A percentile compares a stretch with the other conserved stretches of the same genome.
phyloP scores from a whole-genome alignment of 2,329 filamentous ascomycete species.

The Leptographium radiaticola region DNA sequence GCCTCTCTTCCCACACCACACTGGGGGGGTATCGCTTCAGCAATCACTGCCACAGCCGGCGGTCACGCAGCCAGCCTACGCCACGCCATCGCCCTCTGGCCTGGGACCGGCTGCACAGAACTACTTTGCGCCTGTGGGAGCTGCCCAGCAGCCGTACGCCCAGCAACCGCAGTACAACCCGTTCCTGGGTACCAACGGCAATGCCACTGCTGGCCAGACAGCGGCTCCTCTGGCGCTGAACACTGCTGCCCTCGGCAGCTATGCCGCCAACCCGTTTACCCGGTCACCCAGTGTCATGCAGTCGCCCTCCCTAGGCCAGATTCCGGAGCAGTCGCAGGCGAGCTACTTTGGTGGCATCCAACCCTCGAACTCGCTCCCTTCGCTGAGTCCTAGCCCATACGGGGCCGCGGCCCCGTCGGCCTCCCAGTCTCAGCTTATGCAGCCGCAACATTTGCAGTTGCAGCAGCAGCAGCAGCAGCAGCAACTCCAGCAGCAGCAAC shows the following conservation, averaged over 20 bases:
- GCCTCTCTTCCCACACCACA: slow-evolving; percentile 58
- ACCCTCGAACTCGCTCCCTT: slow-evolving; percentile 5
- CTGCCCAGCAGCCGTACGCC: slow-evolving; percentile 1
- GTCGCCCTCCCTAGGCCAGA: slow-evolving; percentile 35
- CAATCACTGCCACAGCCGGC: slow-evolving; percentile 16
- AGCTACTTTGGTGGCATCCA: slow-evolving; percentile 21
- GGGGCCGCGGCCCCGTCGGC: background rate
- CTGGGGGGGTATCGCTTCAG: slow-evolving; percentile 39
- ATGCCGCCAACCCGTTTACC: slow-evolving; percentile 32
- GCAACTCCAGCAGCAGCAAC: background rate
- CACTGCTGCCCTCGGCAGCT: slow-evolving; percentile 20
- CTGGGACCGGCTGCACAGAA: slow-evolving; percentile 1
- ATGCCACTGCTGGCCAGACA: background rate
- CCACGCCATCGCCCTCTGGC: slow-evolving; percentile 22
- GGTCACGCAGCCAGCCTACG: slow-evolving; percentile 19
- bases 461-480: background rate
- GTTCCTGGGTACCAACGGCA: slow-evolving; percentile 23
- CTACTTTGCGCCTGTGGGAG: slow-evolving; percentile 5
- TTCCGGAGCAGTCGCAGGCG: slow-evolving; percentile 37
- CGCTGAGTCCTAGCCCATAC: slow-evolving; percentile 6
- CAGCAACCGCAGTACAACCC: slow-evolving; percentile 28
- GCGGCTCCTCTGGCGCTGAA: slow-evolving; percentile 22
- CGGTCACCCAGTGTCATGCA: slow-evolving; percentile 37
- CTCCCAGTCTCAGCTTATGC: background rate
- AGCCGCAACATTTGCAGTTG: background rate